phyloP scores from a whole-genome alignment of 441 rosid genomes.

The Syzygium syzygioides region DNA sequence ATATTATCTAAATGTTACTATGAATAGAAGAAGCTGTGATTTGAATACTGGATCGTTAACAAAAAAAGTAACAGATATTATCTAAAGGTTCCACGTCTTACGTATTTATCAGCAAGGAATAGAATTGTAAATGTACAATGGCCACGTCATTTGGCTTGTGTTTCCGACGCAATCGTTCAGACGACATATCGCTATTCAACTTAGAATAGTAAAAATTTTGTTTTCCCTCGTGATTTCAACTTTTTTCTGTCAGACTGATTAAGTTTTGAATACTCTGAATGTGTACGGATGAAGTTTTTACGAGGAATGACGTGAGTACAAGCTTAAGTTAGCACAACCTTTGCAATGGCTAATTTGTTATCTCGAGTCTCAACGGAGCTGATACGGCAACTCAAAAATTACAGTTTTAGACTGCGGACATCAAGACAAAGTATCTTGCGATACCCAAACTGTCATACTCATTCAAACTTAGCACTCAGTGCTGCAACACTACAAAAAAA shows the following conservation, averaged over 20 bases:
- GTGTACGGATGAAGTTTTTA: accelerated
- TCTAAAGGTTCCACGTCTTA: background rate
- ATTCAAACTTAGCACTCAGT: background rate
- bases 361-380: background rate
- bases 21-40: background rate
- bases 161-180: background rate
- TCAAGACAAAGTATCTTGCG: background rate
- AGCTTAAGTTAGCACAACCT: background rate
- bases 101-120: too few species aligned
- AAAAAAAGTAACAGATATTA: too few species aligned
- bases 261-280: too few species aligned
- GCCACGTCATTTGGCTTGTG: background rate
- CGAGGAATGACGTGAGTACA: background rate
- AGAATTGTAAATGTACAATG: background rate
- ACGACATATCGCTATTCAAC: background rate
- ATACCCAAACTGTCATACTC: background rate
- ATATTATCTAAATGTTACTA: background rate
- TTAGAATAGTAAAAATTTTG: background rate
- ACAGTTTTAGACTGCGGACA: background rate
- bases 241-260: background rate
- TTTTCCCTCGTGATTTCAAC: background rate
- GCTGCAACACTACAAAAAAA: too few species aligned
- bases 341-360: background rate
- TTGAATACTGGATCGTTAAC: background rate
- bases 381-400: background rate